These are phyloP conservation scores for Eucalyptus pauciflora DNA, from an alignment of 345 rosid species.

Conservation along the genomic window DNA sequence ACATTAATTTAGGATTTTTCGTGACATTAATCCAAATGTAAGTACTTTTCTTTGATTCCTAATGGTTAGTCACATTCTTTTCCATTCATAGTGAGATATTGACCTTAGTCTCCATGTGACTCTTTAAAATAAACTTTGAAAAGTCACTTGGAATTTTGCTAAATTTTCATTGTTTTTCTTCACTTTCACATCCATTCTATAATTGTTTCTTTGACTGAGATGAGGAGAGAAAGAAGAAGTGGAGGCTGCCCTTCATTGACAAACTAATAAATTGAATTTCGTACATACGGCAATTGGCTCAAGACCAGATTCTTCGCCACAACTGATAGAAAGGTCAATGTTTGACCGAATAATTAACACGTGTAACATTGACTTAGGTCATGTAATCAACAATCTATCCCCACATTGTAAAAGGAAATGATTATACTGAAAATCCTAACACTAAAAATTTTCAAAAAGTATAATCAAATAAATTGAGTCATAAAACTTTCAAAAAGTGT, in stretches of 20 bases:
- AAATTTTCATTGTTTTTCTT: neutral
- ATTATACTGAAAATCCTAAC: no score
- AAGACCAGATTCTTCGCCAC: neutral
- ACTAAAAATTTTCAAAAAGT: fast-evolving
- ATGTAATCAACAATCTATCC: neutral
- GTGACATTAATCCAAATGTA: neutral
- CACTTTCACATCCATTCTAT: neutral
- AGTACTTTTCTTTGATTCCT: neutral
- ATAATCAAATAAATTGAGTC: no score
- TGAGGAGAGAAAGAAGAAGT: neutral
- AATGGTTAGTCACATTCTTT: neutral
- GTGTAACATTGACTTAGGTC: neutral
- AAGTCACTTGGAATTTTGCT: neutral
- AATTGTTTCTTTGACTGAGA: neutral
- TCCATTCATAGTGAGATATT: neutral
- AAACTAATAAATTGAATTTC: neutral
- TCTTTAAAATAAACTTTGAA: neutral
- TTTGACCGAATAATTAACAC: neutral
- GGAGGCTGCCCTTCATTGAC: neutral
- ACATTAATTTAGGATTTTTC: no score
- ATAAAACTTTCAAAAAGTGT: no score
- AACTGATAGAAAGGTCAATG: neutral
- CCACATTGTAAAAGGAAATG: neutral
- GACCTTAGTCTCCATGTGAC: neutral
- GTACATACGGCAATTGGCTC: neutral